Percentiles rank a stretch among this genome's conserved stretches.
phyloP scores from a whole-genome alignment of 208 protist genomes.

The Wallacemonas sp. region DNA sequence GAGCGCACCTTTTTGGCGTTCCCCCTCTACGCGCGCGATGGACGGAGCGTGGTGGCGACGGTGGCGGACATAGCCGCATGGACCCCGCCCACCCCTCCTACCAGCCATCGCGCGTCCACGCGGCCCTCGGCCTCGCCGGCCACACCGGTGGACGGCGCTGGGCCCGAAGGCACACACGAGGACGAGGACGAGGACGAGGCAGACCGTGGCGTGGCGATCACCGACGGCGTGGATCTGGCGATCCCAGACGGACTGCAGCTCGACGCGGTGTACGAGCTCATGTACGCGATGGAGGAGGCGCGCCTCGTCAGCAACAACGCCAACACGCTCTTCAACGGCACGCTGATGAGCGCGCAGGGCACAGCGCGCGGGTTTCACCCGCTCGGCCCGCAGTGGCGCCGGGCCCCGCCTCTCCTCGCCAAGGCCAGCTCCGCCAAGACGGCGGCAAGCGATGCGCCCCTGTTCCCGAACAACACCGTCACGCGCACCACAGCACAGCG shows the following conservation, averaged over 20 bases:
- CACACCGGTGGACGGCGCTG: too few relatives aligned
- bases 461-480: constrained; percentile 14
- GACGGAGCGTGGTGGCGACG: background rate
- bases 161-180: too few relatives aligned
- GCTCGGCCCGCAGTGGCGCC: constrained; percentile 8
- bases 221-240: background rate
- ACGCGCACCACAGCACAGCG: background rate
- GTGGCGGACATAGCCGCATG: background rate
- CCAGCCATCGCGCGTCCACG: too few relatives aligned
- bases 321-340: constrained; percentile 29
- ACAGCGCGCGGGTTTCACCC: constrained; percentile 1
- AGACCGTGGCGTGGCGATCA: too few relatives aligned
- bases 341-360: constrained; percentile 4
- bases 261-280: constrained; percentile 1
- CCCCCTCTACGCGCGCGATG: constrained; percentile 8
- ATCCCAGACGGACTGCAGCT: constrained; percentile 4
- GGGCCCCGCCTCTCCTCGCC: background rate
- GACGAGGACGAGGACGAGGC: too few relatives aligned
- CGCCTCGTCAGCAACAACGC: constrained; percentile 21
- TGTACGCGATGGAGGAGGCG: constrained; percentile 24
- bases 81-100: too few relatives aligned
- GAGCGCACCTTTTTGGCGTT: constrained; percentile 6
- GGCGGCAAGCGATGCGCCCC: too few relatives aligned
- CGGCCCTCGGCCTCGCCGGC: too few relatives aligned
- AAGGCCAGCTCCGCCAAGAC: background rate